These are phyloP conservation scores for Apophysomyces ossiformis DNA, from an alignment of 371 early-diverging fungal genomes.

Conservation along the genomic window DNA sequence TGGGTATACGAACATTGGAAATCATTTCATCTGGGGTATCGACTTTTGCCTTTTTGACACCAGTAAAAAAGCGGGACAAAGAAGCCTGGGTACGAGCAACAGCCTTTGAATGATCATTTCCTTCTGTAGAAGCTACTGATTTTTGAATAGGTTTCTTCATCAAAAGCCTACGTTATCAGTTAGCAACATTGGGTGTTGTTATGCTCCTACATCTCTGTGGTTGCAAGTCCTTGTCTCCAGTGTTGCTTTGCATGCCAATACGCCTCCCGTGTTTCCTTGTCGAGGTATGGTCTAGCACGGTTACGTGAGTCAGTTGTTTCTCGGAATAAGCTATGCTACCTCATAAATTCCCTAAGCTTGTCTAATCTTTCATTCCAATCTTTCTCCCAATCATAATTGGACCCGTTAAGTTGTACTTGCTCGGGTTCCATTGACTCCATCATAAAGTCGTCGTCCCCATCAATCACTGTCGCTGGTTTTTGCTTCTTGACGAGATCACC, in stretches of 20 bases:
- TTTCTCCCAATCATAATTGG: constrained; percentile 32
- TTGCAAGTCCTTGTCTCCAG: constrained; percentile 47
- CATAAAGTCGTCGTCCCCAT: constrained; percentile 22
- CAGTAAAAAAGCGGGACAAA: constrained; percentile 46
- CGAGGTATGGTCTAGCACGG: constrained; percentile 30
- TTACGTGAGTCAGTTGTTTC: too few relatives aligned
- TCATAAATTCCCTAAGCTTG: constrained; percentile 33
- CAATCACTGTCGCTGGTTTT: constrained; percentile 17
- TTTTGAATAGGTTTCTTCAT: constrained; percentile 13
- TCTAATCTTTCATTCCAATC: constrained; percentile 39
- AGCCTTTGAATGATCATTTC: neutral
- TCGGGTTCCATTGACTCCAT: constrained; percentile 36
- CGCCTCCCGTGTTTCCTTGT: constrained; percentile 23
- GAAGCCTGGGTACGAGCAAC: constrained; percentile 31
- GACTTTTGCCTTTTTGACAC: constrained; percentile 41
- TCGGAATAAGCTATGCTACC: constrained; percentile 9
- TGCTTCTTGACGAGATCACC: constrained; percentile 33
- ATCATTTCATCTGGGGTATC: constrained; percentile 56
- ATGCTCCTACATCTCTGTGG: constrained; percentile 44
- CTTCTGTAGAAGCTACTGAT: neutral
- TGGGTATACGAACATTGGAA: constrained; percentile 42
- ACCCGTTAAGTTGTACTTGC: constrained; percentile 24
- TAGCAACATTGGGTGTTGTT: neutral
- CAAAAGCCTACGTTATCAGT: constrained; percentile 11
- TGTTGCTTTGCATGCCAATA: constrained; percentile 42